Base-by-base conservation (phyloP, 805 yeast species). In the Teunomyces lycoperdinae region DNA sequence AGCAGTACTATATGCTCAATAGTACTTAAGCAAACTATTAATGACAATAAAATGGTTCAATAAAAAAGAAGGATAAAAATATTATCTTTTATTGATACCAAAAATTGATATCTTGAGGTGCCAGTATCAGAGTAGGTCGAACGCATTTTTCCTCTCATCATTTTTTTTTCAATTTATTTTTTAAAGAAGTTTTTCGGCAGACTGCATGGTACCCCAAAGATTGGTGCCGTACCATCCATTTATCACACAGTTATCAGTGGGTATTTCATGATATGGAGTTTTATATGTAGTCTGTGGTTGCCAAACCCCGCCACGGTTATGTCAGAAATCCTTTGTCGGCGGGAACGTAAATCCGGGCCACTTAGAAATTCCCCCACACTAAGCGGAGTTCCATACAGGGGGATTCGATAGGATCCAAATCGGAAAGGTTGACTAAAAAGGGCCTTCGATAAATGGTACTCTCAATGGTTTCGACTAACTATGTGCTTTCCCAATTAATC, bases 221-320 rank as follows among this genome's bases (percentile, higher is more conserved):
- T 32, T 46, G 47, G 32, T 44, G 44, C 43, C 42, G 48, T 26
- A 40, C 24, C 48, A 48, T 40, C 10, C 16, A 39, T 40, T 33
- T 29, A 20, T 33, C 20, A 26, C 31, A 35, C 32, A 17, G 46
- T 28, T 17, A 38, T 32, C 42, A 17, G 34, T 34, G 16, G 42
- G 16, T 10, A 20, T n/a, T n/a, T 24, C 17, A 16, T 13, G 30
- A 38, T 38, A 38, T 20, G 4, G 10, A n/a, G 11, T 1, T 1
- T 27, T 27, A 24, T 44, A 16, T 35, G 46, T 35, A 33, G 41
- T 38, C 30, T 26, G 10, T 6, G 3, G 3, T 6, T n/a, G 11
- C 14, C 9, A 38, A 5, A n/a, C 17, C n/a, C 41, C 41, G 27
- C 41, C 27, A 28, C 9, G 26, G 13, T 17, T 26, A 20, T 16